Conservation (phyloP, 495 filamentous ascomycete genomes). For the Evernia prunastri region DNA sequence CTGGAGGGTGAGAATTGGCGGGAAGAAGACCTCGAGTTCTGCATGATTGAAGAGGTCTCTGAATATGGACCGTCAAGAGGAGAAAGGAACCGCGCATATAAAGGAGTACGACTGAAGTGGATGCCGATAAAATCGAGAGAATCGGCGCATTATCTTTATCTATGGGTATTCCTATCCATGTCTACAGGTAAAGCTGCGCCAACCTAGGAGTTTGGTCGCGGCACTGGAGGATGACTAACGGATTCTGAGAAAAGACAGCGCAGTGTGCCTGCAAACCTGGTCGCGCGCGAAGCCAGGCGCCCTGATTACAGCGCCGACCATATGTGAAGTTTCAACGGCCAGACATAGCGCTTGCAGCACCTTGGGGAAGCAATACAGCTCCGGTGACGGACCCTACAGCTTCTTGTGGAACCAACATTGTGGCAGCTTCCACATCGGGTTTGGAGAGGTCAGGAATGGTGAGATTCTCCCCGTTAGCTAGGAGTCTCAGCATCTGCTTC, state of each 20-base stretch:
- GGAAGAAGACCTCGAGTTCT: neutral
- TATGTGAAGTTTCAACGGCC: neutral
- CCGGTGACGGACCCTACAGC: neutral
- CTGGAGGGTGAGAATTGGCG: neutral
- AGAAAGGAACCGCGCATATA: neutral
- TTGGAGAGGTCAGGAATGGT: slow-evolving; percentile 11
- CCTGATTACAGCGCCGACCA: neutral
- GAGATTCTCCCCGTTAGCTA: slow-evolving; percentile 23
- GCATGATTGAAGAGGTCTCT: neutral
- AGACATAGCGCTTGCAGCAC: neutral
- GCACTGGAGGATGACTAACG: neutral
- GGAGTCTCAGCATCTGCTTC: slow-evolving; percentile 23
- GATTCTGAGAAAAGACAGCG: neutral
- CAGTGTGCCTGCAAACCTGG: neutral
- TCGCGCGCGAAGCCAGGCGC: neutral
- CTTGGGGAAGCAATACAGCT: slow-evolving; percentile 5
- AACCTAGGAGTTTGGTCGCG: neutral
- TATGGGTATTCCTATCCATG: neutral
- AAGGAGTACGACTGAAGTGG: neutral
- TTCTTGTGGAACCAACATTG: slow-evolving; percentile 5
- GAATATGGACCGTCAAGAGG: neutral
- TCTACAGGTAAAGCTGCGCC: neutral
- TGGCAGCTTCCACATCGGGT: slow-evolving; percentile 1
- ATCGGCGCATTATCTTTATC: neutral
- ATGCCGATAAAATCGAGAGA: neutral